phyloP scores from a whole-genome alignment of 169 alveolate species.

The Plasmodium chabaudi region DNA sequence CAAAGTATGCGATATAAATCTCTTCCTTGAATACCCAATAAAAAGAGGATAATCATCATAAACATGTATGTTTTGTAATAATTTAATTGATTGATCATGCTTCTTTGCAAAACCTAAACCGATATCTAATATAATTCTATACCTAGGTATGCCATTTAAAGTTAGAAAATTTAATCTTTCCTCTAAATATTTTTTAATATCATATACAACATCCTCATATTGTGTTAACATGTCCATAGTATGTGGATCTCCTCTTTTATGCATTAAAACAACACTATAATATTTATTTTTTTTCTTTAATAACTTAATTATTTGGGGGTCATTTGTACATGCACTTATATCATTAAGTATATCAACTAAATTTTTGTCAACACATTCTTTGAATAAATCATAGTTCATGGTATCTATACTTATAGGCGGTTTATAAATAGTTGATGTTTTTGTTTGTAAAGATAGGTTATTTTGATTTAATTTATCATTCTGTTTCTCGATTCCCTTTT shows the following conservation, averaged over 20 bases:
- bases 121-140: constrained; percentile 46
- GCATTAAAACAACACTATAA: constrained; percentile 67
- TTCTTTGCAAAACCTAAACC: constrained; percentile 73
- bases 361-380: constrained; percentile 46
- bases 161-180: constrained; percentile 51
- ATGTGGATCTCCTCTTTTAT: constrained; percentile 72
- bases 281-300: constrained; percentile 45
- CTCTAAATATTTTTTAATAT: constrained; percentile 55
- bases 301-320: constrained; percentile 52
- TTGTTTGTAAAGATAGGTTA: background rate
- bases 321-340: constrained; percentile 61
- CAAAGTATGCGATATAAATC: constrained; percentile 62
- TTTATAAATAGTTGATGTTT: constrained; percentile 9
- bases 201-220: constrained; percentile 46
- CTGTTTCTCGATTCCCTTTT: background rate
- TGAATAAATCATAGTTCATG: constrained; percentile 42
- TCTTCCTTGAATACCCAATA: constrained; percentile 72
- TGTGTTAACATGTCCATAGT: constrained; percentile 70
- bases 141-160: constrained; percentile 71
- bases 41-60: constrained; percentile 71
- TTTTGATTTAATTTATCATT: background rate
- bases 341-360: constrained; percentile 63
- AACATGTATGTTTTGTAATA: constrained; percentile 58
- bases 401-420: constrained; percentile 70
- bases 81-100: constrained; percentile 58